Conservation (phyloP, 768 basidiomycete genomes). For the Tulasnella sp. region DNA sequence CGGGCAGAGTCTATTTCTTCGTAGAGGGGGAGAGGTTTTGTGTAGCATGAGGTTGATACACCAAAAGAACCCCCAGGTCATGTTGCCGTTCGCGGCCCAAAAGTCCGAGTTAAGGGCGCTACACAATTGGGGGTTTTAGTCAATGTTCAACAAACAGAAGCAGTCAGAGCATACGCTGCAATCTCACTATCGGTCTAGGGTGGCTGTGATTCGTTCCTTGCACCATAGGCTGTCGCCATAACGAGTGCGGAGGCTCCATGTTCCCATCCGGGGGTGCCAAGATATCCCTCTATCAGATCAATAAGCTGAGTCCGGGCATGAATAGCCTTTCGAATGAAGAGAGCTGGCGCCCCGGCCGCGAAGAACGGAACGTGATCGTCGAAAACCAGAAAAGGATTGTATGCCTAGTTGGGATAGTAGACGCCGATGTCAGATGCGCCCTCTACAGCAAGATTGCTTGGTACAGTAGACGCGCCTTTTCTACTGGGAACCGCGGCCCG, state of each 20-base stretch:
- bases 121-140: not conserved
- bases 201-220: not conserved
- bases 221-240: not conserved
- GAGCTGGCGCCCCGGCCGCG: conserved; percentile 23
- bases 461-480: not conserved
- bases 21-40: not conserved
- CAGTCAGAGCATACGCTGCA: not conserved
- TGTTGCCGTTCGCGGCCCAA: conserved; percentile 30
- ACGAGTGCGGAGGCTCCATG: not conserved
- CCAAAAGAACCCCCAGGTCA: conserved; percentile 28
- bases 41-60: conserved; percentile 2
- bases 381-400: conserved; percentile 27
- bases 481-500: conserved; percentile 28
- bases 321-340: conserved; percentile 18
- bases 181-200: not conserved
- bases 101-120: conserved; percentile 10
- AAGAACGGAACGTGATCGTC: conserved; percentile 28
- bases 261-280: not conserved
- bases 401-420: not conserved
- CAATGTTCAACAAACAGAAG: not conserved
- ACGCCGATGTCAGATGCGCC: not conserved
- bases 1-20: conserved; percentile 11
- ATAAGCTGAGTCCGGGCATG: conserved; percentile 17
- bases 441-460: not conserved
- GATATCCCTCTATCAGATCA: not conserved